Percentiles rank a stretch among this genome's conserved stretches.
phyloP scores from a whole-genome alignment of 305 asterid genomes.

The Solanum hybrid region DNA sequence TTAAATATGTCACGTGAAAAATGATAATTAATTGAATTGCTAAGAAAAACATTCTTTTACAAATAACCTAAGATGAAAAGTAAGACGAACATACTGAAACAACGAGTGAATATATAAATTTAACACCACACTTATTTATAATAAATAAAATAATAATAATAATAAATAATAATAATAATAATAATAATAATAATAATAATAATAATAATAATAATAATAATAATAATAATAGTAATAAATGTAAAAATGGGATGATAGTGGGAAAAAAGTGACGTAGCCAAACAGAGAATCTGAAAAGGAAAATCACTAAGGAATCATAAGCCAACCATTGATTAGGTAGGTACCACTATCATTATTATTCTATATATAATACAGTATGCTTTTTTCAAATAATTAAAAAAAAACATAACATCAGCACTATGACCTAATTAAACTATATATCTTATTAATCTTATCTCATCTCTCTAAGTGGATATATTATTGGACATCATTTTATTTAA shows the following conservation, averaged over 20 bases:
- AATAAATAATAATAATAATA: background rate
- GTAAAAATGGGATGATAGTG: background rate
- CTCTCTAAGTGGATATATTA: no score
- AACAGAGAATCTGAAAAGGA: slow-evolving; percentile 34
- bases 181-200: background rate
- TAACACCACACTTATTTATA: background rate
- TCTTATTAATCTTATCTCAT: background rate
- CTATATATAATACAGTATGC: background rate
- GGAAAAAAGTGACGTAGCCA: slow-evolving; percentile 24
- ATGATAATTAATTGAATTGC: background rate
- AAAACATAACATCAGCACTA: slow-evolving; percentile 22
- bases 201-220: background rate
- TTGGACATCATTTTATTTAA: no score
- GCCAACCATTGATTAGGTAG: slow-evolving; percentile 15
- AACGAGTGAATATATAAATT: background rate
- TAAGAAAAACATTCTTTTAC: no score
- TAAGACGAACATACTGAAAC: background rate
- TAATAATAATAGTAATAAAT: background rate
- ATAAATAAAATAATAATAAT: background rate
- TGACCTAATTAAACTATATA: slow-evolving; percentile 13
- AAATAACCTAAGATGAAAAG: background rate
- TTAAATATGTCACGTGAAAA: background rate
- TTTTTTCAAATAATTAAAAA: background rate
- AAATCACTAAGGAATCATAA: slow-evolving; percentile 28
- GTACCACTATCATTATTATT: slow-evolving; percentile 11